phyloP scores from a whole-genome alignment of 1,284 basidiomycete genomes.

The Heterobasidion parviporum region DNA sequence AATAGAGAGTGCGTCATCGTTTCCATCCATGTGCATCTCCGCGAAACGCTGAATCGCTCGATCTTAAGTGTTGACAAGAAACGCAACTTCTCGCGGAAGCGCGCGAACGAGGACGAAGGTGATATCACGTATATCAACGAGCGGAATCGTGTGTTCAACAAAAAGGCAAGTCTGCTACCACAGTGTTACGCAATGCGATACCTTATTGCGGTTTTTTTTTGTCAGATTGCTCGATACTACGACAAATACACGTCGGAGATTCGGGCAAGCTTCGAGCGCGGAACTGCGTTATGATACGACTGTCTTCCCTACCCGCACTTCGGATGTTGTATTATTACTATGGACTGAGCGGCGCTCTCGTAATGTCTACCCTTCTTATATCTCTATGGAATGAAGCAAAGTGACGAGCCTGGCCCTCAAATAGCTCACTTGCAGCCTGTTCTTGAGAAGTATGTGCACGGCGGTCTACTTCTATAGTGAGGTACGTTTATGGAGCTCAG shows the following conservation, averaged over 20 bases:
- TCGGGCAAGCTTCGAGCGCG: slow-evolving; percentile 91
- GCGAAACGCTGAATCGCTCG: not conserved
- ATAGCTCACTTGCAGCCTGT: too few species aligned
- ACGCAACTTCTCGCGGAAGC: slow-evolving; percentile 80
- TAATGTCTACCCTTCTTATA: too few species aligned
- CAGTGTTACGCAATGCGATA: not conserved
- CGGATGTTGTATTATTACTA: slow-evolving; percentile 10
- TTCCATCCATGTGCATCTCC: not conserved
- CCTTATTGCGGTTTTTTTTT: too few species aligned
- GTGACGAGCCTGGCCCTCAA: too few species aligned
- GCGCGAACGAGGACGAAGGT: slow-evolving; percentile 85
- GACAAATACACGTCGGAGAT: slow-evolving; percentile 97
- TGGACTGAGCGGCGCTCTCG: not conserved
- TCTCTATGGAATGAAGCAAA: too few species aligned
- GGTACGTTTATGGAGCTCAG: too few species aligned
- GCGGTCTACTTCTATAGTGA: too few species aligned
- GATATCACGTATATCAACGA: slow-evolving; percentile 99
- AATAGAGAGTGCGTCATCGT: slow-evolving; percentile 74
- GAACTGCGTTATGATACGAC: slow-evolving; percentile 67
- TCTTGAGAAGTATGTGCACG: too few species aligned
- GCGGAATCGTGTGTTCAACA: slow-evolving; percentile 97
- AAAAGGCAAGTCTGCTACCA: slow-evolving; percentile 59
- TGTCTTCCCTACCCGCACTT: not conserved
- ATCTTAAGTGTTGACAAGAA: slow-evolving; percentile 72
- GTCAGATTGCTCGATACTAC: slow-evolving; percentile 89